Evolutionary conservation across 1,284 basidiomycete species (phyloP).

Genomic region (Somion occarium): DNA sequence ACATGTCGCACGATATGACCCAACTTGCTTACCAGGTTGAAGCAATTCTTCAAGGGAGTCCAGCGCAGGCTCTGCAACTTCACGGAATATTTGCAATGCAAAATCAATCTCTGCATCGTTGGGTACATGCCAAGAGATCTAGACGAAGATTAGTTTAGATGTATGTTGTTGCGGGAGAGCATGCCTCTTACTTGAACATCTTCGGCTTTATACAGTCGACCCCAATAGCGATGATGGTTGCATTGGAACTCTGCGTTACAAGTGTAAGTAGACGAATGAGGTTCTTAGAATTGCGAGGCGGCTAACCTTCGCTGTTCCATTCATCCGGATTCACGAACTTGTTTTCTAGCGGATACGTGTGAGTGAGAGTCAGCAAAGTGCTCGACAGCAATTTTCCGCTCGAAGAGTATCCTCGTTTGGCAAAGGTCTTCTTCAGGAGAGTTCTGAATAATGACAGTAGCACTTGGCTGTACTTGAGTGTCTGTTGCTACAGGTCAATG

Average conservation of each 20-base stretch:
- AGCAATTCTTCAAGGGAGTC: conserved; percentile 58
- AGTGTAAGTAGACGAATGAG: background rate
- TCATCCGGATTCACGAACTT: conserved; percentile 80
- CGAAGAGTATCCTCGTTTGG: conserved; percentile 84
- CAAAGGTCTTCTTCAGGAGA: conserved; percentile 68
- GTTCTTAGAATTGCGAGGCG: too few species aligned
- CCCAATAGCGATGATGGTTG: conserved; percentile 80
- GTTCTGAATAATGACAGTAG: conserved; percentile 64
- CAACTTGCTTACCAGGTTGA: conserved; percentile 38
- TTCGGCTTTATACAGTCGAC: conserved; percentile 56
- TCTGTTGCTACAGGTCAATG: conserved; percentile 12
- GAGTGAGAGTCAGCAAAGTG: conserved; percentile 70
- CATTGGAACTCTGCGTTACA: conserved; percentile 54
- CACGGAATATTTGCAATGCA: conserved; percentile 67
- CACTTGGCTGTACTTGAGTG: conserved; percentile 57
- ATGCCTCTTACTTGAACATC: conserved; percentile 48
- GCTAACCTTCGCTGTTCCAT: conserved; percentile 69
- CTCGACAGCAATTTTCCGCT: conserved; percentile 78
- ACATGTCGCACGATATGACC: background rate
- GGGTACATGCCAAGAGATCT: conserved; percentile 82
- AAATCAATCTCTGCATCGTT: conserved; percentile 69
- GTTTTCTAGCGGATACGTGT: conserved; percentile 82
- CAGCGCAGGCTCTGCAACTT: conserved; percentile 68
- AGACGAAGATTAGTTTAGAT: conserved; percentile 23
- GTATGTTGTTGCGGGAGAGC: background rate